Base-by-base conservation (phyloP, 441 rosid genomes). In the Syzygium malaccense region DNA sequence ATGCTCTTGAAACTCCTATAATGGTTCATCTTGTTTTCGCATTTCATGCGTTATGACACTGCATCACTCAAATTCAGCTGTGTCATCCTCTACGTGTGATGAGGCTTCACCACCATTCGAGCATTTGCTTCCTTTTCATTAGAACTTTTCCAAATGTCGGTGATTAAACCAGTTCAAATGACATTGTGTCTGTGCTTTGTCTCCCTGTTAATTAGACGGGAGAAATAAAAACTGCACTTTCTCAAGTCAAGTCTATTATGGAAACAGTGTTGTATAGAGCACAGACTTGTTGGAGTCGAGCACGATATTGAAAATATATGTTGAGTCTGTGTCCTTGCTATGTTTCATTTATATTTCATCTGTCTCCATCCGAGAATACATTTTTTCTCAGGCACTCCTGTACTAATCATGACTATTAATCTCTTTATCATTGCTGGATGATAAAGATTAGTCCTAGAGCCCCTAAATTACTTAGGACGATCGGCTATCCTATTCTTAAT, bases 41-140 rank as follows among this genome's bases (percentile, higher is more conserved):
- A 66, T 87, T 85, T 85, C 51, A 86, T 91, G 85, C 64, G 89
- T 89, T 86, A 66, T 53, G 85, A 86, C 90, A 91, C 89, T 91
- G 91, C 93, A 89, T 93, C 92, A 88, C 88, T 87, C 88, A 90
- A 83, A 88, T 90, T 87, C 79, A 86, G 88, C 90, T 49, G 45
- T 86, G 13, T 54, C 71, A 68, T 68, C 88, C 88, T 86, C 87
- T 68, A 20, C 37, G 71, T 32, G 14, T 14, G 37, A 32, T 8
- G 71, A 62, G 37, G 71, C 37, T n/a, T 62, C 37, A n/a, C 71
- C 71, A 62, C 2, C 91, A 90, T 87, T 79, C 23, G 86, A 87
- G 89, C 91, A 91, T 88, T 88, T 87, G 86, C 86, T 84, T 85
- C 54, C 87, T 89, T 92, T 90, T 60, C 37, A n/a, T 62, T 7